Percentiles rank a stretch among this genome's conserved stretches.
These are phyloP conservation scores for Filobasidium floriforme DNA, from an alignment of 768 basidiomycete genomes.

Conservation along the genomic window DNA sequence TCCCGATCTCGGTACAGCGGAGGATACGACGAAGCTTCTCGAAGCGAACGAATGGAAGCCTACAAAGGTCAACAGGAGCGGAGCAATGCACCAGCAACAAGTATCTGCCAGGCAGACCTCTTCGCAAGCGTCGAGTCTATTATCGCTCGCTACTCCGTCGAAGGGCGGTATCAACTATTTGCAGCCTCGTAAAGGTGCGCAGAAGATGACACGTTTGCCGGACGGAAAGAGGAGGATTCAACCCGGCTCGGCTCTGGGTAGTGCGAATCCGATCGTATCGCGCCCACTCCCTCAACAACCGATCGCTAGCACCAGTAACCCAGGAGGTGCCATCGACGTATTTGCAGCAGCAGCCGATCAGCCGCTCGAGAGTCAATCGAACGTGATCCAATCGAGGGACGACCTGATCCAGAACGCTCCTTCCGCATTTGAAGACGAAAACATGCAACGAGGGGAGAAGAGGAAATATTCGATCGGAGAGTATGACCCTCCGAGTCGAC, in stretches of 20 bases:
- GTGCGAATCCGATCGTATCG: background rate
- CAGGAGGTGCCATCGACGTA: slow-evolving; percentile 16
- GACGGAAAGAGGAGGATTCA: slow-evolving; percentile 60
- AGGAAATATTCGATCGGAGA: slow-evolving; percentile 15
- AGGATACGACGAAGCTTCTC: slow-evolving; percentile 46
- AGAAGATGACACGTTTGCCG: slow-evolving; percentile 37
- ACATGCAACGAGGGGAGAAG: slow-evolving; percentile 5
- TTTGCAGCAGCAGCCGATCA: slow-evolving; percentile 37
- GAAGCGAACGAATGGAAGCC: slow-evolving; percentile 31
- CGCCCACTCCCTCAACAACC: too few species aligned
- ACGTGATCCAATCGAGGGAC: slow-evolving; percentile 29
- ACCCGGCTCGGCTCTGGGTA: slow-evolving; percentile 31
- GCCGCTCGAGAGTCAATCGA: slow-evolving; percentile 28
- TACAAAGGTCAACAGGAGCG: slow-evolving; percentile 7
- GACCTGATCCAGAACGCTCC: slow-evolving; percentile 36
- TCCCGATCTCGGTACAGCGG: slow-evolving; percentile 44
- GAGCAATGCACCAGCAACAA: slow-evolving; percentile 1
- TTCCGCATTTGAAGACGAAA: slow-evolving; percentile 27
- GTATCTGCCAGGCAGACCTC: background rate
- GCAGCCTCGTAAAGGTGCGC: slow-evolving; percentile 25
- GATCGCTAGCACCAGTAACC: too few species aligned
- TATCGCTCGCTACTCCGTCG: slow-evolving; percentile 13
- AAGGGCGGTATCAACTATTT: slow-evolving; percentile 18
- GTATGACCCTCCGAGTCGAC: slow-evolving; percentile 34
- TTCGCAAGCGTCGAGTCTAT: background rate